Percentiles rank a stretch among this genome's conserved stretches.
These are phyloP conservation scores for Zygosaccharomyces pseudobailii DNA, from an alignment of 1,139 yeast species.

Conservation along the genomic window DNA sequence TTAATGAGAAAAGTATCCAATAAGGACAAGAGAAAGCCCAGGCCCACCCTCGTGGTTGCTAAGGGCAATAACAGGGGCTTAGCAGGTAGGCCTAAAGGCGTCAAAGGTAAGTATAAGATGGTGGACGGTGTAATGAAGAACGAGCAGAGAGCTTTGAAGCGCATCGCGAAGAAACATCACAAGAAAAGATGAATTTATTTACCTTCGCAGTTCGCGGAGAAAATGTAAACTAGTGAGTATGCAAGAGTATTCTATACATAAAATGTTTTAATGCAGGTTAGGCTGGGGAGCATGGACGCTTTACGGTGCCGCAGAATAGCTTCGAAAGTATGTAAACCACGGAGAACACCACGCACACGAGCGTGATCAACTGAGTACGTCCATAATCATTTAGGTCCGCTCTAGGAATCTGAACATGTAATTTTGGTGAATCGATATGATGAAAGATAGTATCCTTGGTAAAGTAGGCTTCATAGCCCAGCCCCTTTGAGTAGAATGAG, in stretches of 20 bases:
- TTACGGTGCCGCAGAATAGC: slow-evolving; percentile 15
- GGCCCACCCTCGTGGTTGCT: slow-evolving; percentile 86
- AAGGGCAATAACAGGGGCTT: slow-evolving; percentile 78
- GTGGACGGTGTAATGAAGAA: slow-evolving; percentile 98
- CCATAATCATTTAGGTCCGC: slow-evolving; percentile 31
- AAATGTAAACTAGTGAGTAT: slow-evolving; percentile 7
- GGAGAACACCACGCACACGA: slow-evolving; percentile 32
- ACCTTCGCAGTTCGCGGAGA: neutral
- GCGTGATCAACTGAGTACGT: slow-evolving; percentile 34
- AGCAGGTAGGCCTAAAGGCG: slow-evolving; percentile 94
- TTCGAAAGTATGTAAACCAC: slow-evolving; percentile 35
- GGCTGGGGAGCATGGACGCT: neutral
- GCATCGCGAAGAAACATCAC: slow-evolving; percentile 80
- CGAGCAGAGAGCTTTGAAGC: slow-evolving; percentile 87
- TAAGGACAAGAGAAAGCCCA: slow-evolving; percentile 72
- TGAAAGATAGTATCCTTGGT: slow-evolving; percentile 43
- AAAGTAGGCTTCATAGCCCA: slow-evolving; percentile 44
- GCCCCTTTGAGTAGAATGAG: slow-evolving; percentile 36
- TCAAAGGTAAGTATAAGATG: slow-evolving; percentile 97
- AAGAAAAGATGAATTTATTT: slow-evolving; percentile 31
- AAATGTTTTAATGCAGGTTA: neutral
- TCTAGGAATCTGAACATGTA: slow-evolving; percentile 36
- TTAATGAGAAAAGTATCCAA: slow-evolving; percentile 78
- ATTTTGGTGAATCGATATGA: slow-evolving; percentile 26
- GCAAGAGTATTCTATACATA: slow-evolving; percentile 1